These are phyloP conservation scores for Babesia ovis DNA, from an alignment of 169 alveolate species.

Conservation along the genomic window DNA sequence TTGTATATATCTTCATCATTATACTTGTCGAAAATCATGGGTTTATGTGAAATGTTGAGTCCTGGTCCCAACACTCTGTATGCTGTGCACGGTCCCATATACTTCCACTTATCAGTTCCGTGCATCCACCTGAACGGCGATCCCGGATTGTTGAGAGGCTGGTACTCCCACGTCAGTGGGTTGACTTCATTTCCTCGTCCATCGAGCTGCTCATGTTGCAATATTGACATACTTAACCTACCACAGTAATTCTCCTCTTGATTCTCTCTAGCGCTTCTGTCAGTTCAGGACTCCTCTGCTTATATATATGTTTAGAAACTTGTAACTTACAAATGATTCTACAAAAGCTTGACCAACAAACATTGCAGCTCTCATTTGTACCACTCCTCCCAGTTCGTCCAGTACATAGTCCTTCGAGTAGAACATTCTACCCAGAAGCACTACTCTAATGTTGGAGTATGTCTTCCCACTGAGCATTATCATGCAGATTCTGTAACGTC, in stretches of 20 bases:
- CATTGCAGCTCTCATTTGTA: constrained; percentile 49
- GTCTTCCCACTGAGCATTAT: constrained; percentile 30
- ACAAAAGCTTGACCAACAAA: constrained; percentile 63
- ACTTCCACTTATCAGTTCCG: constrained; percentile 61
- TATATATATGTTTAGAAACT: neutral
- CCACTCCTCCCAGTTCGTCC: constrained; percentile 32
- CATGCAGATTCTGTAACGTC: constrained; percentile 35
- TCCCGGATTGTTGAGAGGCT: constrained; percentile 37
- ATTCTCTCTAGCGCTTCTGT: constrained; percentile 33
- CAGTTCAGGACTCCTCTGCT: constrained; percentile 9
- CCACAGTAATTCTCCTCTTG: constrained; percentile 36
- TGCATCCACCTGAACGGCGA: constrained; percentile 67
- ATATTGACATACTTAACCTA: neutral
- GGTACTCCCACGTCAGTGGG: constrained; percentile 61
- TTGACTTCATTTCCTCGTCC: constrained; percentile 50
- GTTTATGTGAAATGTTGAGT: neutral
- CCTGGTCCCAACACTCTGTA: constrained; percentile 34
- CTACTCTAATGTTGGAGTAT: constrained; percentile 50
- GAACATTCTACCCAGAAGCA: constrained; percentile 59
- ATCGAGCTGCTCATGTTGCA: constrained; percentile 29
- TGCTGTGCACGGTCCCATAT: constrained; percentile 53
- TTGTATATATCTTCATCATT: constrained; percentile 21
- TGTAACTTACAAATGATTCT: constrained; percentile 51
- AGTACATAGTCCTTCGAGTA: constrained; percentile 47
- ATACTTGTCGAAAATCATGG: constrained; percentile 35